Evolutionary conservation across 2,329 filamentous ascomycete genomes (phyloP), one percentile per base, ranked within the genome.

Genomic region (Rosellinia necatrix): DNA sequence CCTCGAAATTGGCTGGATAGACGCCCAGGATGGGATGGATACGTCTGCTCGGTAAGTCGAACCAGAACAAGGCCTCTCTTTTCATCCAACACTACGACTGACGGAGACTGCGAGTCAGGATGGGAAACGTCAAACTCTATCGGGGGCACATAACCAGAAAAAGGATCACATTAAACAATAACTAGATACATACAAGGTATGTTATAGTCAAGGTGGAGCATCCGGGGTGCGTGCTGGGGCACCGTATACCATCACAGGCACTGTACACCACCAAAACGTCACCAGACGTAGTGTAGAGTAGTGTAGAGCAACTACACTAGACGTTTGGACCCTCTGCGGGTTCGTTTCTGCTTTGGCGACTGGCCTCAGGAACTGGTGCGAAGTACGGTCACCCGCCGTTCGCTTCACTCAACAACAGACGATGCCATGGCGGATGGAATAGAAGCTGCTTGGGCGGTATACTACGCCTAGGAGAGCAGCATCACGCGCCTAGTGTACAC

Each of bases 191-290:
- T n/a, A n/a, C n/a, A n/a, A n/a, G n/a, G n/a, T 40, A 49, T 17
- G 21, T 19, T 19, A 37, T 47, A 43, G 40, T 50, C 21, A 19
- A 54, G 49, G 57, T 50, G 54, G 50, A 54, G 58, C 17, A 34
- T 56, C 58, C 49, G 58, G 58, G 58, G 52, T 56, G 51, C 34
- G 55, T 42, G 24, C 21, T 52, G 48, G 43, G 42, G 43, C 30
- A 49, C 35, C 30, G n/a, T 55, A 17, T 30, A 30, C 42, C 27
- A 25, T 49, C 29, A 19, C 29, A 49, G 29, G 24, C 51, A 59
- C 57, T 58, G 57, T 62, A 50, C 40, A 35, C 21, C 19, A 47
- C 24, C 49, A 51, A 60, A 62, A 60, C 60, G 52, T 60, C 54
- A 57, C 58, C 55, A 44, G 53, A 49, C 53, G 41, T 43, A 38